phyloP scores from a whole-genome alignment of 1,139 yeast genomes.

The Kodamaea sp. region DNA sequence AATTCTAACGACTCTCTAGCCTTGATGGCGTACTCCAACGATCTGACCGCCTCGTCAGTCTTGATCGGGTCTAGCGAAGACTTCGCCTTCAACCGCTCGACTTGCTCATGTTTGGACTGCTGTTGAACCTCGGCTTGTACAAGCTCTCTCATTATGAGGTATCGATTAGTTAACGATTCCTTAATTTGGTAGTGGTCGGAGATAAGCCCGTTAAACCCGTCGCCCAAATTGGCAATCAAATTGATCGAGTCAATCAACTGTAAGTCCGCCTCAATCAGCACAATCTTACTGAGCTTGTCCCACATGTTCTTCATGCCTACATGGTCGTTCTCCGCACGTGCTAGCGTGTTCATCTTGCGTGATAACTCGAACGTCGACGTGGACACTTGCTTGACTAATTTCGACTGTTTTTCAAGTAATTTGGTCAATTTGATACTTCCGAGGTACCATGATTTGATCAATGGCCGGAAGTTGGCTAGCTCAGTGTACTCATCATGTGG shows the following conservation, averaged over 20 bases:
- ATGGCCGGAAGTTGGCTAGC: slow-evolving; percentile 80
- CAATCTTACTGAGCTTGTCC: slow-evolving; percentile 69
- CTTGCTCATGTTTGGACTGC: slow-evolving; percentile 65
- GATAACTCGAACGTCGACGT: slow-evolving; percentile 63
- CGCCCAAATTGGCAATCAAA: slow-evolving; percentile 75
- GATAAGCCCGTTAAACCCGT: slow-evolving; percentile 60
- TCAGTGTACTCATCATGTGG: slow-evolving; percentile 86
- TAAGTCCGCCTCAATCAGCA: slow-evolving; percentile 71
- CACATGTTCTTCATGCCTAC: slow-evolving; percentile 81
- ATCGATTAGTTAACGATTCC: slow-evolving; percentile 90
- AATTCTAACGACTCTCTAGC: slow-evolving; percentile 69
- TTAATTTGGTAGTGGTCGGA: slow-evolving; percentile 84
- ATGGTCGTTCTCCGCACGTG: slow-evolving; percentile 46
- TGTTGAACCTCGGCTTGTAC: slow-evolving; percentile 75
- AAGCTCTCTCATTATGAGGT: slow-evolving; percentile 85
- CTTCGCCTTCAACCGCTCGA: slow-evolving; percentile 70
- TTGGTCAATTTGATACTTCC: slow-evolving; percentile 53
- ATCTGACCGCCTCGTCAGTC: slow-evolving; percentile 84
- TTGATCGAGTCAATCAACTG: slow-evolving; percentile 70
- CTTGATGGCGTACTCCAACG: slow-evolving; percentile 76
- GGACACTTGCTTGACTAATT: slow-evolving; percentile 53
- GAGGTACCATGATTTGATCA: slow-evolving; percentile 74
- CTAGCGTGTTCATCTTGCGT: slow-evolving; percentile 46
- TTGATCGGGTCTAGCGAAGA: slow-evolving; percentile 79
- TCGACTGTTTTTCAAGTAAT: slow-evolving; percentile 53